Conservation (phyloP, 352 stramenopile species). For the Phytophthora agathidicida region DNA sequence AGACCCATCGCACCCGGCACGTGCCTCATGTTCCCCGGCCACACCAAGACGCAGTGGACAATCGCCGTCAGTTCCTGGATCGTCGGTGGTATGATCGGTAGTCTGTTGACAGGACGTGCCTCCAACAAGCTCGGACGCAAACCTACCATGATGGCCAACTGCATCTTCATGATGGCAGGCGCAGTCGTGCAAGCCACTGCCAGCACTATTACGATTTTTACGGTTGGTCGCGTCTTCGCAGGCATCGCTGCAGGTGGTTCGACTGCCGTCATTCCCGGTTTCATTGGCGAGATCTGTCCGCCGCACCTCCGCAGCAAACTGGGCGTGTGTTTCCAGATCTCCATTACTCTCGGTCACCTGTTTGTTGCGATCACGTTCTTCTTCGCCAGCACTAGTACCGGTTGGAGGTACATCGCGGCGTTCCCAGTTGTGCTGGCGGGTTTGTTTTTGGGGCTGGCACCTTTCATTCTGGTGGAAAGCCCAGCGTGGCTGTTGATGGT, state of each 20-base stretch:
- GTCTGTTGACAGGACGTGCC: constrained; percentile 25
- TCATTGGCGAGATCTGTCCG: constrained; percentile 50
- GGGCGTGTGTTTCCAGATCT: constrained; percentile 48
- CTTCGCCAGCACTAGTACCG: constrained; percentile 45
- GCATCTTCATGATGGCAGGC: constrained; percentile 47
- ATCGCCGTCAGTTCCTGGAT: constrained; percentile 66
- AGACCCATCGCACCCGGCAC: constrained; percentile 36
- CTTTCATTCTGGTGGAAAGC: constrained; percentile 44
- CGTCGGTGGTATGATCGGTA: constrained; percentile 52
- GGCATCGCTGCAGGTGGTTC: constrained; percentile 46
- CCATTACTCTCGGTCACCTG: constrained; percentile 44
- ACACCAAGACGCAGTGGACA: constrained; percentile 51
- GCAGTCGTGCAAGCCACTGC: constrained; percentile 35
- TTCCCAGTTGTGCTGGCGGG: constrained; percentile 37
- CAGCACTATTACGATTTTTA: constrained; percentile 35
- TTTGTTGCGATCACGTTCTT: constrained; percentile 55
- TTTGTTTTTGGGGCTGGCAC: constrained; percentile 34
- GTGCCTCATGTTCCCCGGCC: constrained; percentile 34
- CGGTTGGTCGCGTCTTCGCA: constrained; percentile 43
- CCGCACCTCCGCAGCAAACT: constrained; percentile 38
- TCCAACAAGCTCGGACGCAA: constrained; percentile 58
- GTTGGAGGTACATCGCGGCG: constrained; percentile 60
- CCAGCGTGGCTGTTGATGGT: constrained; percentile 47
- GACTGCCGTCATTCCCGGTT: constrained; percentile 38
- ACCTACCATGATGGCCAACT: constrained; percentile 38